Percentiles rank a stretch among this genome's conserved stretches.
Conservation (phyloP, 257 asterid genomes). For the Echites panduratus region DNA sequence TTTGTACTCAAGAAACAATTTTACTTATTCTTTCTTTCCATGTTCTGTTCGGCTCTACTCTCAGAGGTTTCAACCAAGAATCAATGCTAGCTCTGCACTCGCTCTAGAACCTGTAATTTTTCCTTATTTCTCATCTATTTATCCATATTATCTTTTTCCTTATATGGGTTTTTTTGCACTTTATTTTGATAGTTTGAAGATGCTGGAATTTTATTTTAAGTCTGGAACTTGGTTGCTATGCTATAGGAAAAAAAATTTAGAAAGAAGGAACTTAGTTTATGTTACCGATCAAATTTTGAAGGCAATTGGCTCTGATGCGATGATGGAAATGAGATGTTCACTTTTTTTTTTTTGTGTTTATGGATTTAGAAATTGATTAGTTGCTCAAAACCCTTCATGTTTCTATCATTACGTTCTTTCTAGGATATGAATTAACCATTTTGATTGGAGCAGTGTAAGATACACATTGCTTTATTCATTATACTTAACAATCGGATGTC, state of each 20-base stretch:
- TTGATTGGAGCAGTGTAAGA: not conserved
- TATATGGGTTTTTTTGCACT: not conserved
- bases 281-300: not conserved
- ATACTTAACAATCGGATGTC: not conserved
- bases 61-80: slow-evolving; percentile 20
- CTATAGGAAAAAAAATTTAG: not conserved
- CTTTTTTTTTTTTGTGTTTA: not conserved
- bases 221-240: not conserved
- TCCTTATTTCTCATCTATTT: slow-evolving; percentile 4
- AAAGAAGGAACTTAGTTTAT: not conserved
- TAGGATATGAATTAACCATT: not conserved
- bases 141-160: not conserved
- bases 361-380: not conserved
- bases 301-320: not conserved
- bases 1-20: slow-evolving; percentile 26
- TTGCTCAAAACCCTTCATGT: not conserved
- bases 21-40: slow-evolving; percentile 23
- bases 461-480: not conserved
- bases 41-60: slow-evolving; percentile 26
- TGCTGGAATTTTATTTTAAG: not conserved
- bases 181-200: not conserved
- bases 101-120: slow-evolving; percentile 52
- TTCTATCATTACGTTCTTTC: not conserved
- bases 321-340: not conserved
- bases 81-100: slow-evolving; percentile 56